Base-by-base conservation (phyloP, 2,329 filamentous ascomycete genomes). In the Fusarium siculi region DNA sequence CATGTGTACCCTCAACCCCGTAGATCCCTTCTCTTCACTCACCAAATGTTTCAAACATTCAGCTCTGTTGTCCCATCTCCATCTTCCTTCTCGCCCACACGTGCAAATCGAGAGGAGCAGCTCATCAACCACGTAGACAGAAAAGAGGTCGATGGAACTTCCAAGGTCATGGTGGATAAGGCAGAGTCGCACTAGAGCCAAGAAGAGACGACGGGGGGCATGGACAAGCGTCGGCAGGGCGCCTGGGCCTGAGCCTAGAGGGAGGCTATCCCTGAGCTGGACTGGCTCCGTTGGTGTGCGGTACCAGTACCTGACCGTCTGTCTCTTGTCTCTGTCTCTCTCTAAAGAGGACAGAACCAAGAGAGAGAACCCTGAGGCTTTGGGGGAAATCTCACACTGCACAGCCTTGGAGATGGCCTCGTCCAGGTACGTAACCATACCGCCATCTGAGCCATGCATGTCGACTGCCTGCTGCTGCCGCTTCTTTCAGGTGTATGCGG, bases 231-330 rank as follows among this genome's bases (percentile, higher is more conserved):
- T 74, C 67, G 70, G 70, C 72, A 72, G 65, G 74, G 67, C 70
- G 72, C 68, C 70, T 76, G 70, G 70, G 70, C 73, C 71, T 71
- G 70, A 61, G 56, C 46, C 68, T 72, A 63, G 74, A 75, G 64
- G 34, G 52, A 66, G 66, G 47, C 70, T 73, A 73, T 49, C 61
- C 70, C 70, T 67, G 25, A 60, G 59, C 47, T 55, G 65, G 63
- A 59, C 32, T 70, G 55, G 46, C 54, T 39, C 42, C 43, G 32
- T 59, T 54, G 42, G 34, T 50, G 32, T 36, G 34, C 54, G n/a
- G 60, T 61, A 46, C 37, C 39, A 71, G 28, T 63, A 69, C 64
- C 59, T 69, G 59, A 42, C 57, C 46, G 49, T 50, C 50, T 36
- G 56, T 68, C 55, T 49, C 61, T 40, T 34, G 25, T 39, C 49